phyloP scores from a whole-genome alignment of 768 basidiomycete species.

The Symmetrospora coprosmae region DNA sequence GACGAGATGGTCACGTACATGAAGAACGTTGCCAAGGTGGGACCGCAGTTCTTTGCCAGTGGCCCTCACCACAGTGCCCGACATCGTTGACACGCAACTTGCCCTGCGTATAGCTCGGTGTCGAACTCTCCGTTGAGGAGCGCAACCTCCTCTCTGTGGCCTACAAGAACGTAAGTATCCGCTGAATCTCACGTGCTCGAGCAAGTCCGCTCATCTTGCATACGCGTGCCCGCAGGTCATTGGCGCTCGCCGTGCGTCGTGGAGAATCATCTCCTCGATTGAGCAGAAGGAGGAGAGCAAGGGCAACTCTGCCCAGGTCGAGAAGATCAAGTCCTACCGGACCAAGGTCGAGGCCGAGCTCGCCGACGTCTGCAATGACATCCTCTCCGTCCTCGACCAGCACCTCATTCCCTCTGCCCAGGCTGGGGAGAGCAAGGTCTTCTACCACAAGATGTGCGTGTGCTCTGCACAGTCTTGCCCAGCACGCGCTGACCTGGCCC shows the following conservation, averaged over 20 bases:
- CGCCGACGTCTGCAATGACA: conserved; percentile 96
- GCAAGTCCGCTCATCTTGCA: background rate
- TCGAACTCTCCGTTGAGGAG: conserved; percentile 96
- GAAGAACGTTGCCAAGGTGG: conserved; percentile 67
- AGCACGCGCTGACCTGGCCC: conserved; percentile 14
- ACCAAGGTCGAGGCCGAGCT: conserved; percentile 96
- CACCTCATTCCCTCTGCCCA: conserved; percentile 94
- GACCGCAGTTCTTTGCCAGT: background rate
- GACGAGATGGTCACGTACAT: conserved; percentile 91
- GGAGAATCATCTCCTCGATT: conserved; percentile 95
- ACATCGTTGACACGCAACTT: background rate
- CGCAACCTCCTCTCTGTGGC: conserved; percentile 94
- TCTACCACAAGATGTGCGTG: conserved; percentile 95
- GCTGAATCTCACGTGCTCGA: background rate
- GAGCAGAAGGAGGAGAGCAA: conserved; percentile 85
- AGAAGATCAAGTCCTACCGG: conserved; percentile 46
- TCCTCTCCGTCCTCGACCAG: conserved; percentile 91
- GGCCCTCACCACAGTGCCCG: too few species aligned
- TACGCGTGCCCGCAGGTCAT: conserved; percentile 55
- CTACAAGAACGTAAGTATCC: conserved; percentile 66
- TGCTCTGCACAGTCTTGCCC: background rate
- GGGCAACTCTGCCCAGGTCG: conserved; percentile 10
- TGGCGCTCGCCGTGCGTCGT: conserved; percentile 91
- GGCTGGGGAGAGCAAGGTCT: conserved; percentile 92
- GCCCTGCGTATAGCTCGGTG: conserved; percentile 59